A percentile compares a stretch with the other conserved stretches of the same genome.
Conservation (phyloP, 192 early-diverging fungal species). For the Diversispora epigaea region DNA sequence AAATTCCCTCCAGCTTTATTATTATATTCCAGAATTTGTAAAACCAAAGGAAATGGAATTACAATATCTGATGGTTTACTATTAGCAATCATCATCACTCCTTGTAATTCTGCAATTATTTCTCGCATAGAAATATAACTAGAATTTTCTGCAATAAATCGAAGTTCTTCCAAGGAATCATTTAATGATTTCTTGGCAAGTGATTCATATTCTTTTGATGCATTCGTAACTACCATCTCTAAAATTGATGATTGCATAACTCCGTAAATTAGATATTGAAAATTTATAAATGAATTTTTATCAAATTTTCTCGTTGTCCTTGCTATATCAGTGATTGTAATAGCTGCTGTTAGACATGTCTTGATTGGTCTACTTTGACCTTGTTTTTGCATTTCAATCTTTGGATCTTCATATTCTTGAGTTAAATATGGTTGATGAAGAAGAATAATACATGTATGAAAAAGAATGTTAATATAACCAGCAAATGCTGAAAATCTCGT, state of each 20-base stretch:
- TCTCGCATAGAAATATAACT: neutral
- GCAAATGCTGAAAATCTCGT: constrained; percentile 14
- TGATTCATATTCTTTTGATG: constrained; percentile 1
- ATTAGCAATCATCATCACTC: constrained; percentile 13
- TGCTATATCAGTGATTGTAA: constrained; percentile 28
- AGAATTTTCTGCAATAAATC: neutral
- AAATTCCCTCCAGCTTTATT: neutral
- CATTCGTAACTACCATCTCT: constrained; percentile 28
- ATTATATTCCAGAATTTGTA: constrained; percentile 7
- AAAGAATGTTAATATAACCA: constrained; percentile 29
- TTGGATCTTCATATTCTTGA: constrained; percentile 7
- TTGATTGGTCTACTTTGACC: constrained; percentile 19
- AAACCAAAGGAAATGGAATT: constrained; percentile 19
- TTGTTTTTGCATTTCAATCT: constrained; percentile 12
- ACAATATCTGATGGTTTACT: neutral
- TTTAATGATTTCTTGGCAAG: constrained; percentile 14
- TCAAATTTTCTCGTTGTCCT: constrained; percentile 17
- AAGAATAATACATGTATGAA: constrained; percentile 31
- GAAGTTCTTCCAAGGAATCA: constrained; percentile 23
- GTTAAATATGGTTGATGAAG: constrained; percentile 31
- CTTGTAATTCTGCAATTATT: constrained; percentile 20
- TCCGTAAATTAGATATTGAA: constrained; percentile 19
- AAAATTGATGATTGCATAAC: constrained; percentile 18
- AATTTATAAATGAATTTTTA: constrained; percentile 12
- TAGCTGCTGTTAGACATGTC: constrained; percentile 23